These are phyloP conservation scores for Suhomyces ambrosiae DNA, from an alignment of 1,139 yeast species.

Conservation along the genomic window DNA sequence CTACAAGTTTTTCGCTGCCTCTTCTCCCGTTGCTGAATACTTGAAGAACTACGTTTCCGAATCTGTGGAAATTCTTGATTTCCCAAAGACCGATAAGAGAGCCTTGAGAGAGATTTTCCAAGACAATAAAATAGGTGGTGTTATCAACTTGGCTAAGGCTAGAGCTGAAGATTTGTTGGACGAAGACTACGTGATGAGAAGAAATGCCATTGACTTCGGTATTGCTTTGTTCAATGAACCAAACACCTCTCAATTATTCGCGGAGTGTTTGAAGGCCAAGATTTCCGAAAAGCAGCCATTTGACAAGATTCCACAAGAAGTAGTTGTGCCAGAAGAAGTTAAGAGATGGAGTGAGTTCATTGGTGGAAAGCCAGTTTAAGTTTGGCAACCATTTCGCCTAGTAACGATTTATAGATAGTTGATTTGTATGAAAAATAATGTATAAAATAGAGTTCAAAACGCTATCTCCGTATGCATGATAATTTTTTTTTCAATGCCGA, in stretches of 20 bases:
- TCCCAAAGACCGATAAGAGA: conserved; percentile 92
- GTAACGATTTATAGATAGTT: background rate
- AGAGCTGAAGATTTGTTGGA: conserved; percentile 85
- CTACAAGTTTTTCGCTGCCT: conserved; percentile 79
- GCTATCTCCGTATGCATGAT: too few species aligned
- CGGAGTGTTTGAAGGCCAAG: conserved; percentile 77
- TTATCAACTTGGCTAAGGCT: conserved; percentile 86
- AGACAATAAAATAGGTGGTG: conserved; percentile 78
- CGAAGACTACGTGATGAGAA: conserved; percentile 95
- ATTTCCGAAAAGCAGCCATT: conserved; percentile 57
- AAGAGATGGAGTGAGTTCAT: conserved; percentile 95
- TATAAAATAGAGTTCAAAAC: background rate
- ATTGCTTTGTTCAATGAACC: conserved; percentile 97
- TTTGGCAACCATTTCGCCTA: background rate
- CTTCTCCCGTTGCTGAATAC: conserved; percentile 69
- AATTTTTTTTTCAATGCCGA: too few species aligned
- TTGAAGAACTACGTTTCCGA: conserved; percentile 52
- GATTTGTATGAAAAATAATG: conserved; percentile 3
- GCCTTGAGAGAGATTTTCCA: conserved; percentile 92
- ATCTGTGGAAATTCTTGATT: conserved; percentile 68
- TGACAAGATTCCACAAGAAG: conserved; percentile 43
- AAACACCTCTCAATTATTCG: conserved; percentile 84
- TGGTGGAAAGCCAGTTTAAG: conserved; percentile 81
- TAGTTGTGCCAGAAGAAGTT: conserved; percentile 79
- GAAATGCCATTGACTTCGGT: conserved; percentile 97